Percentiles rank a stretch among this genome's conserved stretches.
Conservation (phyloP, 371 early-diverging fungal genomes). For the Mucor plumbeus region DNA sequence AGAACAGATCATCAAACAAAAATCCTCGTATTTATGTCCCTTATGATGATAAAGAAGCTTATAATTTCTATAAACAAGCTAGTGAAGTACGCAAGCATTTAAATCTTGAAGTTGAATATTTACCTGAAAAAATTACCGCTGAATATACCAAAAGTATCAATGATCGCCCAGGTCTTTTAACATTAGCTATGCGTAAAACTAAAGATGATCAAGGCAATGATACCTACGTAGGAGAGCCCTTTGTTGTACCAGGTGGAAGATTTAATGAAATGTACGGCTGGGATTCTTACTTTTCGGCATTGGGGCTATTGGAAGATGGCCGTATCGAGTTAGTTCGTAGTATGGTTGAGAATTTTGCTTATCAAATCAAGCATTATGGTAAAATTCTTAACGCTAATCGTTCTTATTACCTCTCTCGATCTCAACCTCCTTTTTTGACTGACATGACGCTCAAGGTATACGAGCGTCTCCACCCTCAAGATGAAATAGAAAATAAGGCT, state of each 20-base stretch:
- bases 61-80: conserved; percentile 80
- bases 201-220: conserved; percentile 58
- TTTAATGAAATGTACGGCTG: conserved; percentile 99
- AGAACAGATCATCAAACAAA: conserved; percentile 81
- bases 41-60: conserved; percentile 74
- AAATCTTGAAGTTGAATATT: conserved; percentile 76
- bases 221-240: conserved; percentile 81
- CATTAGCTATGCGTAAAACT: conserved; percentile 79
- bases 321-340: conserved; percentile 82
- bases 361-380: conserved; percentile 96
- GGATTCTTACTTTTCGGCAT: conserved; percentile 95
- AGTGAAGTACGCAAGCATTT: conserved; percentile 72
- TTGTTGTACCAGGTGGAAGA: conserved; percentile 97
- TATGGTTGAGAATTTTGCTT: conserved; percentile 97
- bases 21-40: conserved; percentile 93
- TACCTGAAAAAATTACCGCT: conserved; percentile 89
- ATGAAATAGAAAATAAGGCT: conserved; percentile 61
- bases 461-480: conserved; percentile 56
- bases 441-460: conserved; percentile 93
- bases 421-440: conserved; percentile 97
- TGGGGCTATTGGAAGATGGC: conserved; percentile 88
- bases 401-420: conserved; percentile 93
- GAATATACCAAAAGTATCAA: conserved; percentile 92
- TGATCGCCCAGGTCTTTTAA: conserved; percentile 85
- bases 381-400: conserved; percentile 98